Evolutionary conservation across 2,329 filamentous ascomycete genomes (phyloP).

Genomic region (Colletotrichum sp.): DNA sequence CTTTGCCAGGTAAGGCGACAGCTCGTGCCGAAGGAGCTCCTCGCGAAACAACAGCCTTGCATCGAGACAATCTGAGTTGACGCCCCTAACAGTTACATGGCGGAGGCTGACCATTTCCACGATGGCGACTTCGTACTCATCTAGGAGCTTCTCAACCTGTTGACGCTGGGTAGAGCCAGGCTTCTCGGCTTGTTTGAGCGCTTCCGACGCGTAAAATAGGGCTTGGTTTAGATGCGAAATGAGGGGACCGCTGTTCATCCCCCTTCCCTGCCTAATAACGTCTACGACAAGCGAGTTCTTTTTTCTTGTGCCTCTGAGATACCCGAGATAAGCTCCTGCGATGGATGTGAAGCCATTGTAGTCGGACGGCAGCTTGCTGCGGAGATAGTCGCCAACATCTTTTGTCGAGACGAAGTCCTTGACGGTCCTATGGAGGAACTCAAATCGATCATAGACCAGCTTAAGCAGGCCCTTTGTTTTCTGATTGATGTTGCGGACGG

Average conservation of each 20-base stretch:
- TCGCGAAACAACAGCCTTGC: neutral
- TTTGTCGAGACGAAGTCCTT: neutral
- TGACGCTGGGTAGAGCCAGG: neutral
- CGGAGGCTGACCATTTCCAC: neutral
- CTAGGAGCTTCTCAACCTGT: neutral
- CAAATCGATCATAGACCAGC: neutral
- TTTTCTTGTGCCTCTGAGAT: neutral
- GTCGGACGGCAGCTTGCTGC: neutral
- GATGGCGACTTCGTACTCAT: neutral
- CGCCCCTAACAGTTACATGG: neutral
- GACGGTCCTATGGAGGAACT: neutral
- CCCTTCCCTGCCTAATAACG: neutral
- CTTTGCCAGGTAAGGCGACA: neutral
- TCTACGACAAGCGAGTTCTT: neutral
- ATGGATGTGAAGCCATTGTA: neutral
- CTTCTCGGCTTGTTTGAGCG: neutral
- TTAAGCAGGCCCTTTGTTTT: neutral
- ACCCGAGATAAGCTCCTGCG: neutral
- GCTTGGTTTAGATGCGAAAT: neutral
- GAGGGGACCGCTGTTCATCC: neutral
- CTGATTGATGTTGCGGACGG: neutral
- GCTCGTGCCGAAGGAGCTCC: neutral
- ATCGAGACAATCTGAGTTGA: neutral
- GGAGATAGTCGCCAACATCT: neutral
- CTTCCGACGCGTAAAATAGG: neutral